Evolutionary conservation across 139 green algal genomes (phyloP), one percentile per base, ranked within the genome.

Genomic region (Picochlorum sp.): DNA sequence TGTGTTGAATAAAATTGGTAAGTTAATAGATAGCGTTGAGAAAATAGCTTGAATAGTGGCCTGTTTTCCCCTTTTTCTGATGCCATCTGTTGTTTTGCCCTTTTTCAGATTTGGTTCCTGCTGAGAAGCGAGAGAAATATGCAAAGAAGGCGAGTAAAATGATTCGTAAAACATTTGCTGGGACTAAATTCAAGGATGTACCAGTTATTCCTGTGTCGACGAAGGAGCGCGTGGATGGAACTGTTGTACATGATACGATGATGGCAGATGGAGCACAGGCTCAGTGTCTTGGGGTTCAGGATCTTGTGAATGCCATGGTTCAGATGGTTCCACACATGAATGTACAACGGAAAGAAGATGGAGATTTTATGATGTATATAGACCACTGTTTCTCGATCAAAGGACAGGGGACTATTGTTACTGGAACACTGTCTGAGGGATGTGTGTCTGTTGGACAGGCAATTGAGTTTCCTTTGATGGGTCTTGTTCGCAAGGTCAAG

Each of bases 371-470:
- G 18, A 93, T 95, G 57, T 77, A 86, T 10, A 75, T 96, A 6
- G 92, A 98, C 74, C 92, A 98, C 75, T 97, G 92, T 79, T 97
- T 98, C 63, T 66, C 79, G 0, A 85, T 97, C 63, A 89, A 86
- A 50, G 92, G 91, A 0, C 88, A 96, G 62, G 92, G 92, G 15
- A 97, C 88, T 1, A 84, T 97, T 37, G 62, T 98, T 49, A 97
- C 86, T 10, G 87, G 88, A 34, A 95, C 88, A 0, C 78, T 90
- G 38, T 74, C 90, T 59, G 68, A 82, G 62, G 83, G 86, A 30
- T 28, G 68, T 10, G 16, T 90, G 6, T 55, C 71, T 5, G 77
- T 93, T 6, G 77, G 76, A 0, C 85, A 93, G 62, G 78, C 65
- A 1, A 55, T 97, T 2, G 90, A 97, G 72, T 78, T 98, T 30